Evolutionary conservation across 2,329 filamentous ascomycete genomes (phyloP).

Genomic region (Diaporthe sp.): DNA sequence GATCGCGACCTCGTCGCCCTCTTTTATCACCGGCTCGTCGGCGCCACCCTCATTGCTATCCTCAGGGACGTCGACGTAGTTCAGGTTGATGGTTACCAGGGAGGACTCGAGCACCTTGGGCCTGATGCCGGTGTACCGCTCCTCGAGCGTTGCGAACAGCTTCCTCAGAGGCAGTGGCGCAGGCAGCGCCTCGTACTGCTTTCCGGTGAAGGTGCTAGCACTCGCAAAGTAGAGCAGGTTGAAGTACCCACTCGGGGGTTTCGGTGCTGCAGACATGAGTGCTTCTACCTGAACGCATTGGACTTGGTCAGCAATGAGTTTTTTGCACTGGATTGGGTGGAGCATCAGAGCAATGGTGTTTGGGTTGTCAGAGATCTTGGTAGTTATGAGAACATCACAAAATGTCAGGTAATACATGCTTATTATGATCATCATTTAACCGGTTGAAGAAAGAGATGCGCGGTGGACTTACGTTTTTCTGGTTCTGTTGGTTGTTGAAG

Average conservation of each 20-base stretch:
- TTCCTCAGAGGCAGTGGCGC: conserved; percentile 75
- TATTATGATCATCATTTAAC: conserved; percentile 52
- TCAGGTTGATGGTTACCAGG: conserved; percentile 83
- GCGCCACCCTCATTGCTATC: conserved; percentile 57
- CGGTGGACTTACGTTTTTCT: conserved; percentile 50
- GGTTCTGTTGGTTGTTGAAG: neutral
- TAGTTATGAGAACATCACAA: conserved; percentile 71
- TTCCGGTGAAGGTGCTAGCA: conserved; percentile 79
- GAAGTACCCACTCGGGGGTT: conserved; percentile 76
- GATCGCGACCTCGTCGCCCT: conserved; percentile 87
- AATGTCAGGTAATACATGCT: conserved; percentile 61
- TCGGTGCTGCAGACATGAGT: conserved; percentile 52
- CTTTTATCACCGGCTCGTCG: conserved; percentile 68
- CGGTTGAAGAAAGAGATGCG: conserved; percentile 3
- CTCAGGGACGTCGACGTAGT: conserved; percentile 80
- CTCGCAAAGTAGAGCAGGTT: conserved; percentile 86
- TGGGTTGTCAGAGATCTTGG: conserved; percentile 77
- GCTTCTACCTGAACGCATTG: conserved; percentile 34
- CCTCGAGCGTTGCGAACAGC: conserved; percentile 78
- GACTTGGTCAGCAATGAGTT: conserved; percentile 45
- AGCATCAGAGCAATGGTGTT: conserved; percentile 34
- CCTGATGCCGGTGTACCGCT: conserved; percentile 78
- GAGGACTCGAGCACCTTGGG: conserved; percentile 78
- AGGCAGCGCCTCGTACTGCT: conserved; percentile 73
- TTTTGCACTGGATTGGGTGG: conserved; percentile 33